A percentile compares a stretch with the other conserved stretches of the same genome.
These are phyloP conservation scores for Neopestalotiopsis rosae DNA, from an alignment of 2,329 filamentous ascomycete species.

Conservation along the genomic window DNA sequence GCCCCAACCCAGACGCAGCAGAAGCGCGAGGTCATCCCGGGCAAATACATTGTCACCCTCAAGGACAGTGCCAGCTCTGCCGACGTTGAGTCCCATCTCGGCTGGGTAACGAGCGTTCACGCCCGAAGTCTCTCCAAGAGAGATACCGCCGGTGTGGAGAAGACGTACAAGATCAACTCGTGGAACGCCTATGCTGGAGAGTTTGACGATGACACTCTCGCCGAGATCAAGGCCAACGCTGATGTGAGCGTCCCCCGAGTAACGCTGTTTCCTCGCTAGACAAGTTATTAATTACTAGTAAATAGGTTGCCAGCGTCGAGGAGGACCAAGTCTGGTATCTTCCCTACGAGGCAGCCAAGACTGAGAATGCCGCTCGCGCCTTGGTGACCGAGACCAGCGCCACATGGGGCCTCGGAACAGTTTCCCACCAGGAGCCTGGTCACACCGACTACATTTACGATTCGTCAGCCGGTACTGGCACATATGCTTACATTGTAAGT, in stretches of 20 bases:
- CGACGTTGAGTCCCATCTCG: conserved; percentile 40
- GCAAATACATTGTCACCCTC: conserved; percentile 37
- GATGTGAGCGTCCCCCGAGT: conserved; percentile 30
- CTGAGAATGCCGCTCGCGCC: conserved; percentile 26
- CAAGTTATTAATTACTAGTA: conserved; percentile 17
- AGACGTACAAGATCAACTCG: conserved; percentile 45
- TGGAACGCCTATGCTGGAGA: conserved; percentile 49
- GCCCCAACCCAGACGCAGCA: conserved; percentile 26
- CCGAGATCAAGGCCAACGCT: conserved; percentile 42
- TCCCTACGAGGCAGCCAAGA: conserved; percentile 27
- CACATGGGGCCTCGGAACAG: conserved; percentile 51
- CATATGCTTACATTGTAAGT: conserved; percentile 52
- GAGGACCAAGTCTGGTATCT: conserved; percentile 37
- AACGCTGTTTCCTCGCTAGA: neutral
- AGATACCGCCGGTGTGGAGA: conserved; percentile 43
- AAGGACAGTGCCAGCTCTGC: conserved; percentile 33
- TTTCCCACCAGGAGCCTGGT: conserved; percentile 45
- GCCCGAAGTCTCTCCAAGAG: conserved; percentile 41
- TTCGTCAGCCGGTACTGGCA: conserved; percentile 42
- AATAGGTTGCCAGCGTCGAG: conserved; percentile 35
- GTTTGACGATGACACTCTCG: conserved; percentile 48
- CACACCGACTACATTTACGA: conserved; percentile 48
- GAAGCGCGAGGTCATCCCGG: conserved; percentile 33
- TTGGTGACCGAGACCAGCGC: conserved; percentile 39
- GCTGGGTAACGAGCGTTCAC: conserved; percentile 41